These are phyloP conservation scores for Phytophthora brassicae DNA, from an alignment of 352 stramenopile species.

Conservation along the genomic window DNA sequence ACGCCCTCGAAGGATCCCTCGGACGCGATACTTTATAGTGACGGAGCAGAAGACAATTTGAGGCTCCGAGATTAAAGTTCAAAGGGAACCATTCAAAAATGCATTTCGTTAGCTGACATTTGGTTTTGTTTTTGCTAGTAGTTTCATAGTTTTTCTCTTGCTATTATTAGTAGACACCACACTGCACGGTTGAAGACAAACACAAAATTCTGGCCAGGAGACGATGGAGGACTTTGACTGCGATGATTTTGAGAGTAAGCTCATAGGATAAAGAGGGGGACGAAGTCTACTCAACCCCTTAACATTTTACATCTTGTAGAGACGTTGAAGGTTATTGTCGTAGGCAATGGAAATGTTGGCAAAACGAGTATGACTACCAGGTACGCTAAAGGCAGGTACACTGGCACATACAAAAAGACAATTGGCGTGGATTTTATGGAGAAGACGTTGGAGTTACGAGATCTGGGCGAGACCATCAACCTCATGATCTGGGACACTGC, in stretches of 20 bases:
- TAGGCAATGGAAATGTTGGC: constrained; percentile 83
- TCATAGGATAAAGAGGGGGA: too few species aligned
- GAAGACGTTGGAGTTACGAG: constrained; percentile 68
- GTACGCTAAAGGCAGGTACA: constrained; percentile 80
- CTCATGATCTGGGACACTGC: constrained; percentile 86
- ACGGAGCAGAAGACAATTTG: too few species aligned
- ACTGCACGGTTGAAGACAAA: too few species aligned
- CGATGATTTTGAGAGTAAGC: constrained; percentile 77
- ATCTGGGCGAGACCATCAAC: constrained; percentile 62
- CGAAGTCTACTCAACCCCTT: too few species aligned
- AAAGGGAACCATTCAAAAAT: neutral
- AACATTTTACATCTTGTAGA: constrained; percentile 49
- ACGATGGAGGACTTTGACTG: constrained; percentile 57
- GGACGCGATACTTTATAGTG: neutral
- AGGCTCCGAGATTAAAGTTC: neutral
- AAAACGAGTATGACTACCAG: constrained; percentile 85
- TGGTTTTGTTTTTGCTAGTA: neutral
- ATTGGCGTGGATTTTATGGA: constrained; percentile 87
- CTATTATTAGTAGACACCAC: constrained; percentile 25
- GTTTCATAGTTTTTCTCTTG: too few species aligned
- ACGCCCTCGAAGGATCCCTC: neutral
- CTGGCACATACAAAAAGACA: constrained; percentile 83
- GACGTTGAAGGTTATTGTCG: constrained; percentile 81
- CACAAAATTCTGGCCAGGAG: neutral
- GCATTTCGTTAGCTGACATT: neutral